Base-by-base conservation (phyloP, 2,329 filamentous ascomycete genomes). In the Fusarium mangiferae region DNA sequence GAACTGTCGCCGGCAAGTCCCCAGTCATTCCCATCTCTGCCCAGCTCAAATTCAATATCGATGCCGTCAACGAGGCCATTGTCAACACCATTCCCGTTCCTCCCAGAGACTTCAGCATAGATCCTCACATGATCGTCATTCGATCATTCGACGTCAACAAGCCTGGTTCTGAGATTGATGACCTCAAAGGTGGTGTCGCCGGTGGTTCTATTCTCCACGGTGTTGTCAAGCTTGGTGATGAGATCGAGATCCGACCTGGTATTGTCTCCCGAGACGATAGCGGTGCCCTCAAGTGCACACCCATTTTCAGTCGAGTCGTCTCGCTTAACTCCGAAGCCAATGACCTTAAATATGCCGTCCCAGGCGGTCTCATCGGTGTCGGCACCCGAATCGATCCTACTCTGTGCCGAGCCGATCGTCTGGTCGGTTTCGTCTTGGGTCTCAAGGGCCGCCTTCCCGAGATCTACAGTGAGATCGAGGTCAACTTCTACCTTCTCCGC, bases 81-180 rank as follows among this genome's bases (percentile, higher is more conserved):
- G 94, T 98, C 83, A 95, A 94, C 81, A 97, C 94, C 80, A 98
- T 99, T 78, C 96, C 96, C 33, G 92, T 98, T 15, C 96, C 96
- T 22, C 86, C 93, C 69, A 90, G 96, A 84, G 95, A 98, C 84
- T 98, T 99, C 87, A 91, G 91, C 77, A 90, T 93, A 79, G 94
- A 96, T 76, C 96, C 96, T 48, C 95, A 98, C 86, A 98, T 99
- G 94, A 99, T 99, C 80, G 92, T 99, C 82, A 99, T 99, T 83
- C 94, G 96, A 84, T 98, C 96, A 5, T 99, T 99, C 84, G 96
- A 99, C 81, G 97, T 99, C 81, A 99, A 99, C 91, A 99, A 99
- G 90, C 96, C 96, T 46, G 96, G 96, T 90, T 95, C 96, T 46
- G 96, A 98, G 85, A 98, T 99, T 75, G 96, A 98, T 70, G 96